Evolutionary conservation across 768 basidiomycete genomes (phyloP).

Genomic region (Mrakia blollopis): DNA sequence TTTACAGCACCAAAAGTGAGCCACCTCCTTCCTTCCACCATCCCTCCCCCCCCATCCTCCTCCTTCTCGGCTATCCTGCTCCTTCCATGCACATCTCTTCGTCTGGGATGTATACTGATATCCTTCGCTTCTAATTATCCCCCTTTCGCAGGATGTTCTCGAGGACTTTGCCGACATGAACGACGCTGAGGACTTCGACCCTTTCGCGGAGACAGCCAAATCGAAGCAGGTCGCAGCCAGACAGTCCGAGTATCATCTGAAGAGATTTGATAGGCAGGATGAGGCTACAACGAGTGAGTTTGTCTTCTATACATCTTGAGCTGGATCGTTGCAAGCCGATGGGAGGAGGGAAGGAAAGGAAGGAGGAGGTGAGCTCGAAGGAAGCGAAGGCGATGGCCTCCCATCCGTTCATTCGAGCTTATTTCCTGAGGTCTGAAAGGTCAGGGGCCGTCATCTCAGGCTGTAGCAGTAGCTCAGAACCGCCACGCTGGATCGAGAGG

Average conservation of each 20-base stretch:
- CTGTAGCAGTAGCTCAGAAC: no score
- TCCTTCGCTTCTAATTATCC: neutral
- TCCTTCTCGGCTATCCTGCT: neutral
- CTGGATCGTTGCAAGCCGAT: neutral
- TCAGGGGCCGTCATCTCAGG: no score
- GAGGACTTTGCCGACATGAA: conserved; percentile 90
- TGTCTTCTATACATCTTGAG: neutral
- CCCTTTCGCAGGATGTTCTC: conserved; percentile 71
- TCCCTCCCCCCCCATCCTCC: neutral
- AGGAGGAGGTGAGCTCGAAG: neutral
- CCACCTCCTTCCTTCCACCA: neutral
- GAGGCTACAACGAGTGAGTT: conserved; percentile 45
- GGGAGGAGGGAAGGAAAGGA: neutral
- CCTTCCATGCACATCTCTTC: no score
- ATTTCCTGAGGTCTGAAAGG: no score
- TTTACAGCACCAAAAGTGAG: conserved; percentile 33
- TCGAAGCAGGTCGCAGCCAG: conserved; percentile 89
- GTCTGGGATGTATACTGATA: neutral
- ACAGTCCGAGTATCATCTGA: conserved; percentile 90
- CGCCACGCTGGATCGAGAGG: no score
- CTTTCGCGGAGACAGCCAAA: conserved; percentile 75
- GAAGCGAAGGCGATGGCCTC: no score
- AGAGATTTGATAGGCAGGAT: conserved; percentile 71
- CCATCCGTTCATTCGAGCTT: neutral
- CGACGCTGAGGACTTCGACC: conserved; percentile 76